Evolutionary conservation across 345 rosid genomes (phyloP), one percentile per base, ranked within the genome.

Genomic region (Boechera stricta): DNA sequence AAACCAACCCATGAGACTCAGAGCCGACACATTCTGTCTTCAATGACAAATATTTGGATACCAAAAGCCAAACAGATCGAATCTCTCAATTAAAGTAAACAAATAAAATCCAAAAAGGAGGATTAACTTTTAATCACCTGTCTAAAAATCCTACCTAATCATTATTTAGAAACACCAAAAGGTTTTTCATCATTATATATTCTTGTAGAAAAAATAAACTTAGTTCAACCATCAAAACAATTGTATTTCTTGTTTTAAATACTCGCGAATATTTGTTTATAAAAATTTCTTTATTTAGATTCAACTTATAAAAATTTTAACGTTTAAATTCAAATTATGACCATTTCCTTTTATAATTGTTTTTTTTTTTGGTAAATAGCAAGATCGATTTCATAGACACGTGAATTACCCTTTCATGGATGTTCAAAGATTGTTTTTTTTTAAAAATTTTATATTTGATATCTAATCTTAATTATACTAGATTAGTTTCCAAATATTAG

Each of bases 141-240:
- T 67, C 67, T 67, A 51, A 56, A 56, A 56, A 66, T 56, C 72
- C 66, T 44, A 74, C 59, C 78, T 66, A 74, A 56, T 74, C 59
- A 9, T 12, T 71, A 32, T 32, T 71, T 29, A 21, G 3, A 58
- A 33, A 29, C 52, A 29, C 60, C 29, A 6, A 15, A 38, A 5
- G 5, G 39, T 36, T 7, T 60, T 64, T 42, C 16, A 64, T 64
- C 53, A 6, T 38, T 61, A 18, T 2, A 7, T 57, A 57, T 31
- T 57, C 24, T 2, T 53, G 10, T 24, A 26, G 31, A 16, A 26
- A 10, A 29, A 10, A 5, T 28, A 11, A 53, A 54, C 59, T 57
- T 56, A 31, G 21, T 15, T 57, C 32, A 6, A 32, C 11, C 16
- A 54, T 54, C 32, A 54, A 26, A 54, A 54, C 8, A 54, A 53